Base-by-base conservation (phyloP, 139 green algal species). In the Eudorina sp. region DNA sequence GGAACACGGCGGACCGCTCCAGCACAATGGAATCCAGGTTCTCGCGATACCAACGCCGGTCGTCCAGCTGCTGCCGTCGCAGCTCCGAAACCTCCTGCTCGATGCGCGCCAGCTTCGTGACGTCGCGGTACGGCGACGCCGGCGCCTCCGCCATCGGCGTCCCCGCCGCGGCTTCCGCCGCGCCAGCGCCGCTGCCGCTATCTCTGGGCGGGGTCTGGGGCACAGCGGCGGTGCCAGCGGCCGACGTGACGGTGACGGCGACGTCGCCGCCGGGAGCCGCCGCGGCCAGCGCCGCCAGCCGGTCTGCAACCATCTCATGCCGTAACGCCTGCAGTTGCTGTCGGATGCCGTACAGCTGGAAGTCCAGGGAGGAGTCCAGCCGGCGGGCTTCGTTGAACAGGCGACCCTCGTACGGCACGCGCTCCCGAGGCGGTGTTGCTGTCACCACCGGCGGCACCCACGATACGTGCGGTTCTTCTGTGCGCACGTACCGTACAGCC, bases 31-130 rank as follows among this genome's bases (percentile, higher is more conserved):
- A 29, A 29, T 58, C 78, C 46, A 85, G 55, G 78, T 41, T 85
- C 55, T 74, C n/a, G 38, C 19, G 18, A 21, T 85, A 85, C 78
- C 78, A 85, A 3, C 11, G 21, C 55, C 66, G 66, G 55, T 85
- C 78, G 16, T 74, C 46, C 29, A 9, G 27, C 14, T 75, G 9
- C 58, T 85, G 78, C 25, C 78, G 78, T 7, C 78, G 78, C 53
- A 85, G 78, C 27, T 85, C 78, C 38, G 78, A 41, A 51, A 85
- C 66, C 55, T 85, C 78, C 23, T 74, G 55, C 38, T 74, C 19
- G 4, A 85, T 46, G 25, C 78, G 55, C 0, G 55, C 6, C 36
- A 85, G 40, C 55, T 85, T 41, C 3, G 55, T 13, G 18, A 27
- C 29, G 21, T 84, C 76, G 25, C 4, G n/a, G 74, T 83, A 83